phyloP scores from a whole-genome alignment of 257 asterid species.

The Thymus mandschuricus region DNA sequence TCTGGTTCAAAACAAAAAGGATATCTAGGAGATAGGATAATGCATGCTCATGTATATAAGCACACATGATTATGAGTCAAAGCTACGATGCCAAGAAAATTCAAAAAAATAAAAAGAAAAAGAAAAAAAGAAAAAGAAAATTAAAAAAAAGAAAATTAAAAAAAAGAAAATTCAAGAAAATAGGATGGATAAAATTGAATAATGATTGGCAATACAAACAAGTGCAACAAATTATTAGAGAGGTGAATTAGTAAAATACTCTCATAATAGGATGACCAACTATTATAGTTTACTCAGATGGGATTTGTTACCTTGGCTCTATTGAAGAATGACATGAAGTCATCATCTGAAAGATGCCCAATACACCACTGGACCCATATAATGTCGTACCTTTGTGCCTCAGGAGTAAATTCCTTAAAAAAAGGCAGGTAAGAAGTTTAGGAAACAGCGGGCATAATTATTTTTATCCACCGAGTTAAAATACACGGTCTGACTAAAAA shows the following conservation, averaged over 20 bases:
- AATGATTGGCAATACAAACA: background rate
- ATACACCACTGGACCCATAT: conserved; percentile 99
- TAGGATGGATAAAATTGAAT: background rate
- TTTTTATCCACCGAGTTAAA: background rate
- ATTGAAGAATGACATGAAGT: conserved; percentile 74
- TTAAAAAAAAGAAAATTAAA: too few relatives aligned
- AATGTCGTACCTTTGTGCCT: conserved; percentile 75
- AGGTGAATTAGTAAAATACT: background rate
- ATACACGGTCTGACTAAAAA: background rate
- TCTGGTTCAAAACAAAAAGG: background rate
- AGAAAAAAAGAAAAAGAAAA: too few relatives aligned
- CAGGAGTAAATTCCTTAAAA: conserved; percentile 86
- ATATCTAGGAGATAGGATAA: background rate
- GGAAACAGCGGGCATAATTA: background rate
- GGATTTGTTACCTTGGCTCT: conserved; percentile 71
- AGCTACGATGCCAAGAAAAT: background rate
- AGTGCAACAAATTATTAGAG: background rate
- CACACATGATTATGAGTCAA: background rate
- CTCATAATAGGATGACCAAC: background rate
- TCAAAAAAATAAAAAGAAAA: background rate
- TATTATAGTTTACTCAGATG: background rate
- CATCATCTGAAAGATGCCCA: conserved; percentile 97
- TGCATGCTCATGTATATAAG: conserved; percentile 6
- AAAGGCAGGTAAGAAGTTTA: conserved; percentile 20
- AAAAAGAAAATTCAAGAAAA: background rate